Base-by-base conservation (phyloP, 768 basidiomycete genomes). In the Leucocoprinus birnbaumii region DNA sequence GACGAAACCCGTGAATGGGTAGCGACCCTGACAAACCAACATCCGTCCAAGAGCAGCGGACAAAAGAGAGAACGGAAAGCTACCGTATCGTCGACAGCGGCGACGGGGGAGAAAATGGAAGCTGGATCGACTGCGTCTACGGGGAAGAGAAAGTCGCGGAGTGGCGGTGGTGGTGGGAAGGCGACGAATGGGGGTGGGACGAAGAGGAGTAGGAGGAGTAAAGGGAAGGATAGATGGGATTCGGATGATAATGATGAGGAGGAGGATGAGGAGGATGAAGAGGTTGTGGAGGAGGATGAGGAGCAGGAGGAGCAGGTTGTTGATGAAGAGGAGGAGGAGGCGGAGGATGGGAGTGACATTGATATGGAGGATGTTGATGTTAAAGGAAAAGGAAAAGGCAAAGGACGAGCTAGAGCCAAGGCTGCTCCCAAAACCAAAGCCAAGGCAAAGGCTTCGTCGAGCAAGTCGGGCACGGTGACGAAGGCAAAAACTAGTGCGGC, bases 1-100 rank as follows among this genome's bases (percentile, higher is more conserved):
- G 80, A 82, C 42, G 78, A 83, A 46, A 79, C 82, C 11, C 57
- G 78, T 18, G 58, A 68, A 16, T 87, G 86, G 85, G 65, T 93
- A 5, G 73, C 69, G 35, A 83, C 84, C 48, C 66, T 74, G 53
- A 70, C 71, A 25, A 73, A 72, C 37, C 66, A 65, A 51, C 66
- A 69, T 41, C 68, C 62, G 45, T 18, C 72, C 79, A 73, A 65
- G 68, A 74, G 40, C 43, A 63, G 26, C 44, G 38, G 80, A 65
- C 80, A 84, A 58, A 72, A 73, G 59, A 80, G 75, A 56, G 80
- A 85, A 26, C 72, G 75, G 27, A 83, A 80, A 65, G 62, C 73
- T 1, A 70, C 78, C 24, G 68, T 69, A 3, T 7, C 34, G 34
- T 19, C 42, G 41, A 45, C 1, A 38, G 4, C 31, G 31, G 6